phyloP scores from a whole-genome alignment of 2,329 filamentous ascomycete species.

The Chrysosporium keratinophilum region DNA sequence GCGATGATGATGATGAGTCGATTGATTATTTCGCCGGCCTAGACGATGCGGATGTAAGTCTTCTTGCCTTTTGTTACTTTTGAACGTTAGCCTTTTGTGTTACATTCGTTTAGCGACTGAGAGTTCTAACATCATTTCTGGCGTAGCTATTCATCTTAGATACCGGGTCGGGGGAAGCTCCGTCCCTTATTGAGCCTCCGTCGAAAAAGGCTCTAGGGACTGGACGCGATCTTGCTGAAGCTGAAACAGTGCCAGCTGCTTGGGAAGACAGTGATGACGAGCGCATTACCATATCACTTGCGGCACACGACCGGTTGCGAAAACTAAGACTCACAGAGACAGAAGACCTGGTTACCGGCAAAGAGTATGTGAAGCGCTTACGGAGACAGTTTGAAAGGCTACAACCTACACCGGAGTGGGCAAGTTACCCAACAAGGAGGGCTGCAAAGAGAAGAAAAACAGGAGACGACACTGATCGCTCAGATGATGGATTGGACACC shows the following conservation, averaged over 20 bases:
- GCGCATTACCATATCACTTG: conserved; percentile 69
- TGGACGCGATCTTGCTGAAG: neutral
- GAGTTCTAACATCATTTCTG: neutral
- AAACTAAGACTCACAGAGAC: conserved; percentile 71
- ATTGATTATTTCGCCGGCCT: conserved; percentile 50
- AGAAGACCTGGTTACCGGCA: conserved; percentile 77
- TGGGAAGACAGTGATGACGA: conserved; percentile 98
- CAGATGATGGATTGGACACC: conserved; percentile 29
- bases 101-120: neutral
- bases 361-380: conserved; percentile 71
- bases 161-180: conserved; percentile 42
- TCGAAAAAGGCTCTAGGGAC: conserved; percentile 23
- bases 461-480: conserved; percentile 21
- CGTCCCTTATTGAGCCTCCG: conserved; percentile 23
- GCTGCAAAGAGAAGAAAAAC: conserved; percentile 40
- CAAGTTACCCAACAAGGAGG: conserved; percentile 36
- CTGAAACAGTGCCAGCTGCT: conserved; percentile 18
- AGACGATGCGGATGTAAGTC: conserved; percentile 60
- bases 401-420: conserved; percentile 54
- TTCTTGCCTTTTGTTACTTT: neutral
- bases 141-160: conserved; percentile 69
- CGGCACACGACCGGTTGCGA: conserved; percentile 61
- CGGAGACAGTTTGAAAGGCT: conserved; percentile 62
- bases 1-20: conserved; percentile 39
- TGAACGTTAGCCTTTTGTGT: neutral